phyloP scores from a whole-genome alignment of 73 alveolate species.

The Uronychia setigera region DNA sequence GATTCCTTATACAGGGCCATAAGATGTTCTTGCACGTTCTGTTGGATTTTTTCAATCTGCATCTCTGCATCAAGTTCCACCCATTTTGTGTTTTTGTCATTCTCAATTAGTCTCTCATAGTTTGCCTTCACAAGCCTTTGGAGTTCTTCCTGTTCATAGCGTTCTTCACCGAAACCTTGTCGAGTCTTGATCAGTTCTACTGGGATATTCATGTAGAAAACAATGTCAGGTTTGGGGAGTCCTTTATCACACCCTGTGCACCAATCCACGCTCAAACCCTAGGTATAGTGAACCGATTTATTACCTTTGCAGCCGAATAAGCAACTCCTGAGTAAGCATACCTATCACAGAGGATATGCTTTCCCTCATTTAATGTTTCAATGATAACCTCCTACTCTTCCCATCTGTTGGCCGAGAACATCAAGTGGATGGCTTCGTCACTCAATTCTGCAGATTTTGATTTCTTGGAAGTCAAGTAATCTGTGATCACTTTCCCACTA shows the following conservation, averaged over 20 bases:
- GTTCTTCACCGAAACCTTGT: slow-evolving; percentile 84
- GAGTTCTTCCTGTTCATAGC: slow-evolving; percentile 81
- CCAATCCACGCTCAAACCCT: slow-evolving; percentile 85
- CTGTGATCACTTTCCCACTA: slow-evolving; percentile 73
- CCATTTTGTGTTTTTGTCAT: slow-evolving; percentile 39
- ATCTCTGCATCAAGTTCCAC: slow-evolving; percentile 67
- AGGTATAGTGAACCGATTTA: neutral
- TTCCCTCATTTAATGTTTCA: slow-evolving; percentile 62
- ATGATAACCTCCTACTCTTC: slow-evolving; percentile 68
- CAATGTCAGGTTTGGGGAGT: slow-evolving; percentile 81
- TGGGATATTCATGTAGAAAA: slow-evolving; percentile 66
- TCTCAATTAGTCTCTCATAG: slow-evolving; percentile 44
- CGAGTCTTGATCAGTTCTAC: slow-evolving; percentile 57
- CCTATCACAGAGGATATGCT: slow-evolving; percentile 77
- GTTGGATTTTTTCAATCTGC: no score
- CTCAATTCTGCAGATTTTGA: slow-evolving; percentile 35
- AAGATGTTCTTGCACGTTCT: no score
- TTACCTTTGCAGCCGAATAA: slow-evolving; percentile 88
- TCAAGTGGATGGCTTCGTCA: slow-evolving; percentile 82
- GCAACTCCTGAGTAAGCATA: slow-evolving; percentile 92
- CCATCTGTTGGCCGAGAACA: slow-evolving; percentile 94
- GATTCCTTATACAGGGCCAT: no score
- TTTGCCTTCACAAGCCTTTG: slow-evolving; percentile 69
- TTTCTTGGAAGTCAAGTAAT: slow-evolving; percentile 59
- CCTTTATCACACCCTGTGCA: slow-evolving; percentile 82